phyloP scores from a whole-genome alignment of 2,329 filamentous ascomycete species.

The Kalaharituber pfeilii region DNA sequence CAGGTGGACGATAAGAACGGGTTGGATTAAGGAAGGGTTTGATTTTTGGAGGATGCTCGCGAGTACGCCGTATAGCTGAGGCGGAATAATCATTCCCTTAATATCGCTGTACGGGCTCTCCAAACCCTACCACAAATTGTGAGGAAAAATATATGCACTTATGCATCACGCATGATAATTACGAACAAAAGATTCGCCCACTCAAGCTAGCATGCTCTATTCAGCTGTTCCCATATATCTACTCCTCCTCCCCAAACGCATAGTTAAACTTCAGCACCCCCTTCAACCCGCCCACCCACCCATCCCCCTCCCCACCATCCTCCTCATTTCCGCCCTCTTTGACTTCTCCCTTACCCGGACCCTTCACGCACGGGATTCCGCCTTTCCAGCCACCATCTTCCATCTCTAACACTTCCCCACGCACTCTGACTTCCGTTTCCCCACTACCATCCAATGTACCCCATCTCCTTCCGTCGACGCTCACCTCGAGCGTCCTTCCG shows the following conservation, averaged over 20 bases:
- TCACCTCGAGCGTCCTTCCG: slow-evolving; percentile 39
- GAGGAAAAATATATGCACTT: too few relatives aligned
- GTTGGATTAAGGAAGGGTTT: too few relatives aligned
- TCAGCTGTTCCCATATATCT: background rate
- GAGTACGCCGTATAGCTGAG: too few relatives aligned
- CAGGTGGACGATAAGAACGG: too few relatives aligned
- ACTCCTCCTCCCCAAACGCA: slow-evolving; percentile 58
- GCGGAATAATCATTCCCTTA: too few relatives aligned
- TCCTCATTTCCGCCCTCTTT: slow-evolving; percentile 27
- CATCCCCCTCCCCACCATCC: slow-evolving; percentile 48
- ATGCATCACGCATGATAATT: too few relatives aligned
- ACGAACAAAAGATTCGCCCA: too few relatives aligned
- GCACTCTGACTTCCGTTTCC: slow-evolving; percentile 63
- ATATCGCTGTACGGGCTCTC: too few relatives aligned
- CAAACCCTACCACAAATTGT: too few relatives aligned
- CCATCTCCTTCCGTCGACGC: slow-evolving; percentile 53
- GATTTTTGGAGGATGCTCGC: too few relatives aligned
- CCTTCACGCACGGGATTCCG: slow-evolving; percentile 70
- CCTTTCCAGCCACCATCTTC: slow-evolving; percentile 26
- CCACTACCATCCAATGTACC: slow-evolving; percentile 48
- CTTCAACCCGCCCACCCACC: slow-evolving; percentile 92
- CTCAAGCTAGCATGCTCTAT: too few relatives aligned
- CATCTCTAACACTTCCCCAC: slow-evolving; percentile 33
- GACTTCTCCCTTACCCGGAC: slow-evolving; percentile 29
- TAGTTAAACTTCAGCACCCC: slow-evolving; percentile 93